Percentiles rank a stretch among this genome's conserved stretches.
Evolutionary conservation across 352 stramenopile genomes (phyloP).

Genomic region (Phytophthora kernoviae): DNA sequence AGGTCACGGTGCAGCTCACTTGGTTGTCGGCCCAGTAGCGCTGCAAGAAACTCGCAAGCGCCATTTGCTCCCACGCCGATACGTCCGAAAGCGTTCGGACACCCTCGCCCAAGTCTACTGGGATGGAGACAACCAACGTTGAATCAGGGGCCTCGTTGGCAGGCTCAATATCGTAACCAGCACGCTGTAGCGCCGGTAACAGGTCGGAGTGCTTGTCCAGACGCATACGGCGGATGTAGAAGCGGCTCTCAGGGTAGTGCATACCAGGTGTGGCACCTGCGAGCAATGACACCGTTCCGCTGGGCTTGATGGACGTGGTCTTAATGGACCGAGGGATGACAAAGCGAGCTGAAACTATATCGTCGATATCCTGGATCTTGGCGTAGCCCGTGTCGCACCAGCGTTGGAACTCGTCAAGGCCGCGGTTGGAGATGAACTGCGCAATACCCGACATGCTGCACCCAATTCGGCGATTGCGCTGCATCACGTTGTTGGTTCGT

Average conservation of each 20-base stretch:
- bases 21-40: slow-evolving; percentile 95
- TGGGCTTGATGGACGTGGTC: slow-evolving; percentile 92
- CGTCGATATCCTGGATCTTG: slow-evolving; percentile 75
- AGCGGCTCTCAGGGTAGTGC: slow-evolving; percentile 93
- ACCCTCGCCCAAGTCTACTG: slow-evolving; percentile 86
- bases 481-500: slow-evolving; percentile 92
- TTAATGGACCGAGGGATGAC: slow-evolving; percentile 91
- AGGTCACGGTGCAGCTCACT: slow-evolving; percentile 94
- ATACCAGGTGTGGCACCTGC: slow-evolving; percentile 93
- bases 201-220: slow-evolving; percentile 86
- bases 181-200: slow-evolving; percentile 64
- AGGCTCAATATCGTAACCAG: slow-evolving; percentile 85
- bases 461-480: slow-evolving; percentile 92
- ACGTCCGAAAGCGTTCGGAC: slow-evolving; percentile 86
- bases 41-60: slow-evolving; percentile 92
- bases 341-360: slow-evolving; percentile 70
- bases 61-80: slow-evolving; percentile 93
- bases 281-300: slow-evolving; percentile 92
- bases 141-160: slow-evolving; percentile 59
- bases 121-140: slow-evolving; percentile 92
- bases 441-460: slow-evolving; percentile 93
- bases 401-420: slow-evolving; percentile 79
- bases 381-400: slow-evolving; percentile 91
- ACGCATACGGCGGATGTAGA: slow-evolving; percentile 92
- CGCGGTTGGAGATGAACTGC: slow-evolving; percentile 88